Conservation (phyloP, 1,284 basidiomycete genomes). For the Hemileia vastatrix region DNA sequence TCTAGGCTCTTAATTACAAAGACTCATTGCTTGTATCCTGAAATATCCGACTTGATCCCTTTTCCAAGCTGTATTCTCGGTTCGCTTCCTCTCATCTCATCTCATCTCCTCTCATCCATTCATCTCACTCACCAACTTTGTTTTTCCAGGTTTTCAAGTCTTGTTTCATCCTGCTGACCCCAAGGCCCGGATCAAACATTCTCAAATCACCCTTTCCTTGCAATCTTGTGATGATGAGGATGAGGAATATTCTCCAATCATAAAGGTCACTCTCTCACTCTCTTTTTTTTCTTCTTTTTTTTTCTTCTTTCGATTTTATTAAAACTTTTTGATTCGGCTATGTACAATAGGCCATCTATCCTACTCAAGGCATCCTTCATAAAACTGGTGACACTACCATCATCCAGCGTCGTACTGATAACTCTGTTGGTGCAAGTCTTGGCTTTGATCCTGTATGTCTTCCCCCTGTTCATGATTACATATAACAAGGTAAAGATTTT, state of each 20-base stretch:
- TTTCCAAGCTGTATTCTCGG: slow-evolving; percentile 23
- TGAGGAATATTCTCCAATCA: slow-evolving; percentile 10
- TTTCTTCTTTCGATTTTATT: neutral
- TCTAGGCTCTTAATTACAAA: slow-evolving; percentile 20
- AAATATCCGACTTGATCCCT: slow-evolving; percentile 16
- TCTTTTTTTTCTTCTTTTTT: neutral
- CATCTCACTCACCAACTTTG: neutral
- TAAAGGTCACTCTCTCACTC: slow-evolving; percentile 10
- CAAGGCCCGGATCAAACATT: slow-evolving; percentile 24
- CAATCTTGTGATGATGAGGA: slow-evolving; percentile 1
- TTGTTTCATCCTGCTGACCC: slow-evolving; percentile 22
- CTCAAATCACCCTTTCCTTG: slow-evolving; percentile 19
- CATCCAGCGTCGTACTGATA: slow-evolving; percentile 16
- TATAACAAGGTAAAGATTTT: neutral
- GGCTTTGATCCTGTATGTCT: slow-evolving; percentile 22
- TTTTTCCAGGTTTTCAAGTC: slow-evolving; percentile 17
- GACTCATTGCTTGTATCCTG: slow-evolving; percentile 23
- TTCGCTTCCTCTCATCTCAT: neutral
- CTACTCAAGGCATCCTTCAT: slow-evolving; percentile 21
- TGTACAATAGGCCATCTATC: slow-evolving; percentile 21
- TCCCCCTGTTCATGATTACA: neutral
- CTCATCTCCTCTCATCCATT: neutral
- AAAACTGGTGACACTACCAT: slow-evolving; percentile 17
- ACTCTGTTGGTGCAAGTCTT: slow-evolving; percentile 18
- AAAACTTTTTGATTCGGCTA: neutral